Conservation (phyloP, 768 basidiomycete species). For the Favolaschia claudopus region DNA sequence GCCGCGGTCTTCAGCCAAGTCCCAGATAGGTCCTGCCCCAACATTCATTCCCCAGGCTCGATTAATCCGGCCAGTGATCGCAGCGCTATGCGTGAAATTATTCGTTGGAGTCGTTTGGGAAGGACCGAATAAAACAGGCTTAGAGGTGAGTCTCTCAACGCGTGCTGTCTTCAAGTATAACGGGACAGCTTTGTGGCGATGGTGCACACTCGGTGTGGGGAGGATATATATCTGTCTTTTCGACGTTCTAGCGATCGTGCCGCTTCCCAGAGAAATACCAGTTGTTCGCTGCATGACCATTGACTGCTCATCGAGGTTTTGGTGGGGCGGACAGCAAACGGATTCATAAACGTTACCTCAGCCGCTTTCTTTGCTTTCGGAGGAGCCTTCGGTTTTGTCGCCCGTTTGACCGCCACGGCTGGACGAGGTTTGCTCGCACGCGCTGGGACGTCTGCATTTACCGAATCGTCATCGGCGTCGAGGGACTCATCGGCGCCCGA, state of each 20-base stretch:
- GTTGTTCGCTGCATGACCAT: too few relatives aligned
- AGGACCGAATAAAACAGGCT: constrained; percentile 58
- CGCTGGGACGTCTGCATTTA: constrained; percentile 29
- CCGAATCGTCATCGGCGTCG: constrained; percentile 23
- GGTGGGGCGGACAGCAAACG: too few relatives aligned
- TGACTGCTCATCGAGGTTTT: too few relatives aligned
- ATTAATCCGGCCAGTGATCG: constrained; percentile 63
- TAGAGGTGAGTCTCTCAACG: constrained; percentile 65
- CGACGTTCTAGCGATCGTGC: constrained; percentile 42
- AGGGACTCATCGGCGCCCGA: constrained; percentile 30
- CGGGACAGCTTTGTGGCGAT: constrained; percentile 75
- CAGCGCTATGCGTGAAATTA: constrained; percentile 57
- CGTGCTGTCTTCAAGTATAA: constrained; percentile 58
- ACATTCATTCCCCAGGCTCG: constrained; percentile 80
- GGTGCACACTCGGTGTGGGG: constrained; percentile 72
- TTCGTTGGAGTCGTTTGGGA: constrained; percentile 57
- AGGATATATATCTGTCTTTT: constrained; percentile 64
- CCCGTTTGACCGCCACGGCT: too few relatives aligned
- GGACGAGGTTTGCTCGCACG: constrained; percentile 14
- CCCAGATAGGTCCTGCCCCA: constrained; percentile 81
- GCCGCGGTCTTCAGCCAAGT: constrained; percentile 76
- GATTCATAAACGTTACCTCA: too few relatives aligned
- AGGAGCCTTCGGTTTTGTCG: too few relatives aligned
- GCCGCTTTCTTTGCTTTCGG: constrained; percentile 40
- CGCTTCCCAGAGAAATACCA: constrained; percentile 28